Evolutionary conservation across 208 protist genomes (phyloP).

Genomic region (Novymonas esmeraldas): DNA sequence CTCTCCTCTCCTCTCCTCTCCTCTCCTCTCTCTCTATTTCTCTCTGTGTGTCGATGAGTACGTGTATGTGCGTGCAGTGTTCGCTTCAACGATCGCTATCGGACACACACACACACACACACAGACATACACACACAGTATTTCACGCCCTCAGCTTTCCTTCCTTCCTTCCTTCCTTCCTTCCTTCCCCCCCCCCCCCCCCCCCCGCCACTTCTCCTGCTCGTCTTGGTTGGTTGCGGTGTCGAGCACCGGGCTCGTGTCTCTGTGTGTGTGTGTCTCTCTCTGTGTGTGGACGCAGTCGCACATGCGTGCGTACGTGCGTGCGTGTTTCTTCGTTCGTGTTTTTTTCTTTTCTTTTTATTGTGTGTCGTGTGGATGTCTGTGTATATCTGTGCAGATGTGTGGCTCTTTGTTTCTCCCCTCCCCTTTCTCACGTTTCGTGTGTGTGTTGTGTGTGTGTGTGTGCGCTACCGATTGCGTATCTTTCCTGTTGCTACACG

Average conservation of each 20-base stretch:
- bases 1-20: conserved; percentile 5
- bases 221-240: not conserved
- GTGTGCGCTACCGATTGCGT: too few species aligned
- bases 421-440: not conserved
- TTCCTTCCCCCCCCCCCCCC: not conserved
- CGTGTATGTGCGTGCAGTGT: not conserved
- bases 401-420: not conserved
- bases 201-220: too few species aligned
- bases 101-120: not conserved
- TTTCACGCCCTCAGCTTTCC: not conserved
- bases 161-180: not conserved
- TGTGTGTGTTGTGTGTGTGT: not conserved
- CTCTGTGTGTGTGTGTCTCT: not conserved
- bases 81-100: not conserved
- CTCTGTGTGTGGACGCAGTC: too few species aligned
- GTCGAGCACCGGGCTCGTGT: not conserved
- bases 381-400: too few species aligned
- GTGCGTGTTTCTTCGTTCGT: not conserved
- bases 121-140: not conserved
- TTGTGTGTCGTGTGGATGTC: not conserved
- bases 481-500: too few species aligned
- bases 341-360: not conserved
- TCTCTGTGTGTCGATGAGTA: not conserved
- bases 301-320: not conserved
- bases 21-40: not conserved